A percentile compares a stretch with the other conserved stretches of the same genome.
Conservation (phyloP, 768 basidiomycete species). For the Pleurotus eryngii region DNA sequence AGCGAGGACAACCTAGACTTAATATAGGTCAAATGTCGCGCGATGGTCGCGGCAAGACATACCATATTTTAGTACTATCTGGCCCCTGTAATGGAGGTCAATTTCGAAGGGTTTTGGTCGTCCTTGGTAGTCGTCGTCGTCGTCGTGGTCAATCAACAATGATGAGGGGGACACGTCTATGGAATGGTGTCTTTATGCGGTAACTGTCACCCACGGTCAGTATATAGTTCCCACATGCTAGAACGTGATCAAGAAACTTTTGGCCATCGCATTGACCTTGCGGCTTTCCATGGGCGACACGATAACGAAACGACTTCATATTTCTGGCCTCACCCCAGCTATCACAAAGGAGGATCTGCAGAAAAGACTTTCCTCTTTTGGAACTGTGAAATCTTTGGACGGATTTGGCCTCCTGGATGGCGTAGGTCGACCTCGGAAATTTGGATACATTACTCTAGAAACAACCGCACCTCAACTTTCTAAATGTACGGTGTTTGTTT, state of each 20-base stretch:
- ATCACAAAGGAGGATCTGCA: constrained; percentile 57
- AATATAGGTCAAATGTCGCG: neutral
- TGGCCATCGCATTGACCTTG: too few species aligned
- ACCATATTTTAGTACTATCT: too few species aligned
- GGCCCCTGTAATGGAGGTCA: too few species aligned
- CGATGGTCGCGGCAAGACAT: neutral
- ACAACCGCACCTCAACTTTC: constrained; percentile 55
- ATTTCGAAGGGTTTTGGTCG: too few species aligned
- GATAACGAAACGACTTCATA: constrained; percentile 30
- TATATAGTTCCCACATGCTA: neutral
- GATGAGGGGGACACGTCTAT: neutral
- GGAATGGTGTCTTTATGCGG: neutral
- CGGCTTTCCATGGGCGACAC: neutral
- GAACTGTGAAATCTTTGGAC: constrained; percentile 63
- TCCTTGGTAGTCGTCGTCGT: too few species aligned
- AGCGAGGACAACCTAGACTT: constrained; percentile 78
- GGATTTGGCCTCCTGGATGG: constrained; percentile 66
- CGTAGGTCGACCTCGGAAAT: constrained; percentile 64
- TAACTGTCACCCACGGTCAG: neutral
- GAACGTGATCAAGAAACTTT: too few species aligned
- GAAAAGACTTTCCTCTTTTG: constrained; percentile 60
- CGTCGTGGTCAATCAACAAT: neutral
- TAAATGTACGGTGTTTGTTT: constrained; percentile 48
- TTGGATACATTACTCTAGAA: constrained; percentile 72
- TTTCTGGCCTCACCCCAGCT: constrained; percentile 72